These are phyloP conservation scores for Trichosporon faecale DNA, from an alignment of 1,284 basidiomycete genomes.

Conservation along the genomic window DNA sequence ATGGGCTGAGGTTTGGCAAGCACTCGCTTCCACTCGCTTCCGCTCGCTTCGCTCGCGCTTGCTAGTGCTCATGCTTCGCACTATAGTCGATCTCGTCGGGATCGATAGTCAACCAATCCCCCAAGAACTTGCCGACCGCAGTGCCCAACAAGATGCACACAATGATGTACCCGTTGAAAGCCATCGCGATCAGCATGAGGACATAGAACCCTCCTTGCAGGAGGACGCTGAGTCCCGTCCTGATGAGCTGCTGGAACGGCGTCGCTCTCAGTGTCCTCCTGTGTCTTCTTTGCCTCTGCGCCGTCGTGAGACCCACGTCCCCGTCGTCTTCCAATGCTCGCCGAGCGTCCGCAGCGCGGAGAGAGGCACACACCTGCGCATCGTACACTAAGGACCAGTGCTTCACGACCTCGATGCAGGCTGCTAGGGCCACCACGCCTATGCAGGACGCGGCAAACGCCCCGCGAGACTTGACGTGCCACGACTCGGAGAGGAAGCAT, in stretches of 20 bases:
- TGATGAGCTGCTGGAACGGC: conserved; percentile 31
- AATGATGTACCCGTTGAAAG: conserved; percentile 37
- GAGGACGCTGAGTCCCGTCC: conserved; percentile 26
- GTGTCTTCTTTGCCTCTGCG: conserved; percentile 22
- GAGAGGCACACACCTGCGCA: conserved; percentile 10
- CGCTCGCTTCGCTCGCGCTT: not conserved
- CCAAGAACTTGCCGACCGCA: conserved; percentile 37
- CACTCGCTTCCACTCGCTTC: not conserved
- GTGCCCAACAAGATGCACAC: conserved; percentile 32
- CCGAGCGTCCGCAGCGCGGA: not conserved
- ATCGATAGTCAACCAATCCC: conserved; percentile 30
- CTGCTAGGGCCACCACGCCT: conserved; percentile 28
- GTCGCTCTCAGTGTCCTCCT: conserved; percentile 23
- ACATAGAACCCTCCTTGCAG: conserved; percentile 31
- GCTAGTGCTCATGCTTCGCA: not conserved
- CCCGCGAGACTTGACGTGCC: conserved; percentile 32
- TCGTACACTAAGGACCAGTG: conserved; percentile 30
- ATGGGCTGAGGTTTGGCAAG: no score
- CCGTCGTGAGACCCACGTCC: conserved; percentile 13
- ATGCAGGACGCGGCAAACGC: conserved; percentile 36
- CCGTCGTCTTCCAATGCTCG: not conserved
- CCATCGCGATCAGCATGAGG: conserved; percentile 39
- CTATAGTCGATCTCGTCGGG: not conserved
- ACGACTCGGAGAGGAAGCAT: conserved; percentile 33
- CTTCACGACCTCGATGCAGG: conserved; percentile 28